phyloP scores from a whole-genome alignment of 805 yeast species.

The Hyphopichia homilentoma region DNA sequence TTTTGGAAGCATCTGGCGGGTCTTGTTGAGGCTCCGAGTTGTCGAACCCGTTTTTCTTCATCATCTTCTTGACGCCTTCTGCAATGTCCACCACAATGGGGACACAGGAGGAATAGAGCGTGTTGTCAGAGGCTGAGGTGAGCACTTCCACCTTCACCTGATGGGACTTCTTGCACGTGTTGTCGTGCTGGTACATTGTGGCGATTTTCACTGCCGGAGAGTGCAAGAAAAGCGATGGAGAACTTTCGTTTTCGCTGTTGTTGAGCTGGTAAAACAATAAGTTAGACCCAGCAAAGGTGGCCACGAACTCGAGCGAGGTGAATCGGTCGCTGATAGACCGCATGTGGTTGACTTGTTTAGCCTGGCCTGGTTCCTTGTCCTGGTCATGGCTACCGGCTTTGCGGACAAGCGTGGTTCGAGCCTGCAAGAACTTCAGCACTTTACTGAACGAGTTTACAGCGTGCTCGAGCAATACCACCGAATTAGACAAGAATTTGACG shows the following conservation, averaged over 20 bases:
- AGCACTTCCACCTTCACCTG: constrained; percentile 48
- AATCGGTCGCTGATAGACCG: constrained; percentile 16
- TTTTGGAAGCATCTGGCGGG: constrained; percentile 1
- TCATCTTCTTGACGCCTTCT: constrained; percentile 45
- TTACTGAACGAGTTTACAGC: constrained; percentile 44
- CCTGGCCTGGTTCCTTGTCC: constrained; percentile 5
- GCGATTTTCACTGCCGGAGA: constrained; percentile 72
- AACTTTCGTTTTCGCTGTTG: constrained; percentile 28
- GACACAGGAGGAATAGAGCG: constrained; percentile 67
- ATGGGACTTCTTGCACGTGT: constrained; percentile 38
- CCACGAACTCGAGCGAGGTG: constrained; percentile 45
- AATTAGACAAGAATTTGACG: constrained; percentile 56
- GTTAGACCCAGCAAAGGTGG: constrained; percentile 68
- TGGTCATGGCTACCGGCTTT: not conserved
- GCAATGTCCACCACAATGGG: constrained; percentile 67
- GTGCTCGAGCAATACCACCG: constrained; percentile 53
- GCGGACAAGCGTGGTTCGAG: constrained; percentile 11
- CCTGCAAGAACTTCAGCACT: constrained; percentile 33
- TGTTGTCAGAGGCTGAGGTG: constrained; percentile 70
- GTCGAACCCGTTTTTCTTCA: constrained; percentile 34
- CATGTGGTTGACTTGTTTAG: constrained; percentile 5
- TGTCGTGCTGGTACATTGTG: constrained; percentile 46
- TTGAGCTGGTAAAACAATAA: constrained; percentile 47
- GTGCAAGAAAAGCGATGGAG: constrained; percentile 56
- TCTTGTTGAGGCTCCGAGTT: constrained; percentile 1